Evolutionary conservation across 345 rosid species (phyloP), one percentile per base, ranked within the genome.

Genomic region (Pugionium cornutum): DNA sequence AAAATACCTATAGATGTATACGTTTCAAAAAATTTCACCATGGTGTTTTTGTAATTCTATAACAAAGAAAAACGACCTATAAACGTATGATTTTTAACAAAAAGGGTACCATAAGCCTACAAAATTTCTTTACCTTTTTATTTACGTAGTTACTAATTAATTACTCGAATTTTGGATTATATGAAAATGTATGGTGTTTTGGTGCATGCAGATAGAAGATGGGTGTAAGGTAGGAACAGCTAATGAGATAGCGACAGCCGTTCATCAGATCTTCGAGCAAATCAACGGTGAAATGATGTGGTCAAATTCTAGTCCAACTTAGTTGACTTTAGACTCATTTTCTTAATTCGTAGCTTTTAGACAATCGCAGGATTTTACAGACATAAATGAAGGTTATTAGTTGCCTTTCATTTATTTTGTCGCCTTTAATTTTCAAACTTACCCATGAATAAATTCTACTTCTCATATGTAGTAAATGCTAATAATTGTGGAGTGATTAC

Each of bases 151-250:
- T 63, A 30, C 36, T 4, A 37, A 10, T 34, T 60, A 18, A 18
- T 18, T 18, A 18, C 9, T 45, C 7, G 4, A 44, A 53, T 6
- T 34, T 36, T 30, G 40, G 40, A 39, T 26, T 31, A 56, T 58
- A 67, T 9, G 66, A 42, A 18, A 59, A 49, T 36, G 39, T 9
- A 60, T 42, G 66, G 48, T 64, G 45, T 27, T 7, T 26, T 11
- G 33, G 52, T 40, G 66, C 48, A 33, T 76, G 70, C 83, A 89
- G 96, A 82, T 80, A 40, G 96, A 84, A 77, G 88, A 89, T 9
- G 86, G 75, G 0, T 88, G 92, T 72, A 68, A 77, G 67, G 57
- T 88, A 43, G 75, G 78, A 70, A 77, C 92, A 53, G 85, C 84
- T 1, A 84, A 82, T 56, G 87, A 79, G 81, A 79, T 86, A 41